These are phyloP conservation scores for Magnolia changhungtana DNA, from an alignment of 164 flowering plant species.

Conservation along the genomic window DNA sequence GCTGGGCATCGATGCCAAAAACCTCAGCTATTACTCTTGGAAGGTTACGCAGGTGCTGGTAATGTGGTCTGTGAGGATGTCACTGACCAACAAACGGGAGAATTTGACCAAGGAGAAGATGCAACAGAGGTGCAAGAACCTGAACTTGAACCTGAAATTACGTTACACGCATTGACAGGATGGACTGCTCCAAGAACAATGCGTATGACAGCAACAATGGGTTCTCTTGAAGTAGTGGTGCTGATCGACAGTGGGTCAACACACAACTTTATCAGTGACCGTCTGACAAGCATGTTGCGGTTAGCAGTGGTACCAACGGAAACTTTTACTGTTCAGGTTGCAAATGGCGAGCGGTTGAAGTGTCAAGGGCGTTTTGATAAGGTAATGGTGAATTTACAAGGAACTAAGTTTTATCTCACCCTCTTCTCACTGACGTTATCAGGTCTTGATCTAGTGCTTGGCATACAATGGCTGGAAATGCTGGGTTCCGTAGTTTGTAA, in stretches of 20 bases:
- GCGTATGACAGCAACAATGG: not conserved
- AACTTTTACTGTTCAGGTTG: slow-evolving; percentile 13
- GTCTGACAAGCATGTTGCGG: not conserved
- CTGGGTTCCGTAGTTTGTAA: not conserved
- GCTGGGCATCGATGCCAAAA: not conserved
- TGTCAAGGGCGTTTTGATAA: not conserved
- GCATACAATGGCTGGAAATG: not conserved
- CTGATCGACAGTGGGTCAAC: not conserved
- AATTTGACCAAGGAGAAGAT: too few species aligned
- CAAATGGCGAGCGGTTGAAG: slow-evolving; percentile 4
- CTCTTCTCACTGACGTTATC: not conserved
- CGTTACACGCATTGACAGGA: slow-evolving; percentile 12
- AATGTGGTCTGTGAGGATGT: too few species aligned
- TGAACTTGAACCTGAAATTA: slow-evolving; percentile 1
- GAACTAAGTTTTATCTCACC: not conserved
- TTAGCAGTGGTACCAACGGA: not conserved
- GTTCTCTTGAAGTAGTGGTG: slow-evolving; percentile 7
- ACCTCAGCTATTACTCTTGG: not conserved
- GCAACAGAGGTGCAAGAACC: too few species aligned
- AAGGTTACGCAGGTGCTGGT: not conserved
- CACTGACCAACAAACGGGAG: too few species aligned
- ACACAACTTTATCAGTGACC: slow-evolving; percentile 14
- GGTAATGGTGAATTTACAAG: not conserved
- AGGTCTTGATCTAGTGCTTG: slow-evolving; percentile 1
- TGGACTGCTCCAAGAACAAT: slow-evolving; percentile 12